A percentile compares a stretch with the other conserved stretches of the same genome.
Conservation (phyloP, 2,329 filamentous ascomycete species). For the Colletotrichum graminicola region DNA sequence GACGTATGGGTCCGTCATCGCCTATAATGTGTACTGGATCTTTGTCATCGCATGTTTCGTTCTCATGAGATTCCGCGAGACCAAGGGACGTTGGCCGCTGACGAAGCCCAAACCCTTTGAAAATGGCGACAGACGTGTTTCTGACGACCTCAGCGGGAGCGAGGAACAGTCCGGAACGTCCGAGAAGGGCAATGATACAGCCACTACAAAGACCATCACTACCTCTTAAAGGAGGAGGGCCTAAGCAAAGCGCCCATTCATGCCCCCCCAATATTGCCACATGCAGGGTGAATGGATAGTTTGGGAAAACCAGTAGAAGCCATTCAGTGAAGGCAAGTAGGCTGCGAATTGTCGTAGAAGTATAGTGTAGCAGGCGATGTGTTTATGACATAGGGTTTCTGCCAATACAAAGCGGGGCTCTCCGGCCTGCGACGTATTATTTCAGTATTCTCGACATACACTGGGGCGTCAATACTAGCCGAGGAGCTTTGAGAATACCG, state of each 20-base stretch:
- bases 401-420: neutral
- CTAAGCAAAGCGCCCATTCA: too few species aligned
- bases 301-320: neutral
- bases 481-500: neutral
- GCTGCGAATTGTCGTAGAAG: neutral
- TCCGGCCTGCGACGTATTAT: neutral
- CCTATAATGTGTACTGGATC: constrained; percentile 91
- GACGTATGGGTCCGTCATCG: constrained; percentile 87
- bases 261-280: neutral
- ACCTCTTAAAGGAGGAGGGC: constrained; percentile 9
- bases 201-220: constrained; percentile 30
- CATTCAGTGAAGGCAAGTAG: neutral
- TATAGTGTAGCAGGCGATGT: neutral
- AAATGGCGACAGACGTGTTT: neutral
- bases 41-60: constrained; percentile 74
- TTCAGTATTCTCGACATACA: too few species aligned
- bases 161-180: constrained; percentile 8
- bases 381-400: neutral
- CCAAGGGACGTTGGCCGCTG: constrained; percentile 63
- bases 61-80: constrained; percentile 75
- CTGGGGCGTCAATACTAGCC: neutral
- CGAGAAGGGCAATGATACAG: constrained; percentile 16
- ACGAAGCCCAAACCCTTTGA: constrained; percentile 50
- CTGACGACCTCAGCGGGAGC: constrained; percentile 10
- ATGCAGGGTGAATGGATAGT: neutral